Evolutionary conservation across 139 green algal species (phyloP), one percentile per base, ranked within the genome.

Genomic region (Asterochloris sp.): DNA sequence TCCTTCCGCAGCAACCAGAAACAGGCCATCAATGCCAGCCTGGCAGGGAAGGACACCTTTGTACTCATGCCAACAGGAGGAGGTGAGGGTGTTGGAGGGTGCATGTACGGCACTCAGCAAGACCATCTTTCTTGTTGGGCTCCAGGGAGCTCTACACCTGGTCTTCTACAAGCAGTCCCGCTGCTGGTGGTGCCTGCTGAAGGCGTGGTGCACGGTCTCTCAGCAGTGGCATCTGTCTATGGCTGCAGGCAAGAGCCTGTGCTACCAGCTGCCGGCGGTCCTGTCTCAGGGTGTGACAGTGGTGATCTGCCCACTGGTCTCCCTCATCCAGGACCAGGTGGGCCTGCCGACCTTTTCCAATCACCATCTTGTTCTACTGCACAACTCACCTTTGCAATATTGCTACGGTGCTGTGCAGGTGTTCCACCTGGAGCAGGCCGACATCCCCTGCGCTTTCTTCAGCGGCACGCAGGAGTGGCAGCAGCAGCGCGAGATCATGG

Each of bases 261-360:
- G 89, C 86, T 97, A 97, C 85, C 92, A 96, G 90, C 84, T 98
- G 78, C 94, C 91, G 1, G 89, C 92, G 11, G 27, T 96, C 19
- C 60, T 94, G n/a, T 76, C 38, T 13, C 6, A 73, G 0, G 91
- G 89, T 16, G 85, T 97, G 60, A 97, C 92, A 13, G 64, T 96
- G 1, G 91, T 95, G 24, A 89, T 96, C 19, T 93, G 88, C 1
- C 94, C 94, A 0, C 86, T 98, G 17, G 86, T 97, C 11, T 96
- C 94, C 2, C 89, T 98, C 62, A 97, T 98, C 66, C 88, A 93
- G 75, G 94, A 98, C 83, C 94, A 98, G 90, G 89, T 94, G 61
- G 0, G 73, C 54, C 24, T 47, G 4, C 29, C 28, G 24, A 13
- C 16, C 38, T 54, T 54, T 54, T 2, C 9, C 17, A 12, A 12